Evolutionary conservation across 1,284 basidiomycete species (phyloP).

Genomic region (Ganoderma meredithae): DNA sequence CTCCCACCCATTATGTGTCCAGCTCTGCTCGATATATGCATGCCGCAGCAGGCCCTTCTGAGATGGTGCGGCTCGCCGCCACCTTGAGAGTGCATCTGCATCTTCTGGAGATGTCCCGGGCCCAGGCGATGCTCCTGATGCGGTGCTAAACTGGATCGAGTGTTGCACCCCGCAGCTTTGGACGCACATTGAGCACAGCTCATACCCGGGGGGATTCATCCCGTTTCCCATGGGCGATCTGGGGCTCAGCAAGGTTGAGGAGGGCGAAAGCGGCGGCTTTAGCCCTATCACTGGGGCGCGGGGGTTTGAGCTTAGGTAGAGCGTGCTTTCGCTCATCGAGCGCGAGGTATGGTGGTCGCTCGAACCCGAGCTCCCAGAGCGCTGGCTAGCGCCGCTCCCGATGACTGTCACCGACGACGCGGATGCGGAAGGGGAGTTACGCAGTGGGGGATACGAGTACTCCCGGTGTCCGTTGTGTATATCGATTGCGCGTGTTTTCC

Average conservation of each 20-base stretch:
- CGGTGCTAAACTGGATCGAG: conserved; percentile 65
- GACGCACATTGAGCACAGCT: conserved; percentile 83
- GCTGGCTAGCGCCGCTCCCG: conserved; percentile 23
- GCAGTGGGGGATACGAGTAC: conserved; percentile 28
- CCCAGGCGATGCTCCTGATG: conserved; percentile 53
- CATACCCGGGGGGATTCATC: conserved; percentile 61
- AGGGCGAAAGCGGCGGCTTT: conserved; percentile 21
- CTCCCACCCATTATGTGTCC: conserved; percentile 83
- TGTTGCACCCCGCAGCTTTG: conserved; percentile 81
- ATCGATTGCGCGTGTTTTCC: conserved; percentile 34
- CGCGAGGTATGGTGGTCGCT: conserved; percentile 28
- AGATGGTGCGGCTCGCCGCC: conserved; percentile 70
- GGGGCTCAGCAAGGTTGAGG: neutral
- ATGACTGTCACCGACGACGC: conserved; percentile 43
- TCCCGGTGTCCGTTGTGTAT: conserved; percentile 21
- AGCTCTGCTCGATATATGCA: conserved; percentile 85
- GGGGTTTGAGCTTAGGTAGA: conserved; percentile 12
- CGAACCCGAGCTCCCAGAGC: conserved; percentile 26
- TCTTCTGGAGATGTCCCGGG: conserved; percentile 56
- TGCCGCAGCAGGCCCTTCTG: conserved; percentile 79
- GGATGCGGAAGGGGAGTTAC: conserved; percentile 45
- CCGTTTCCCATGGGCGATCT: conserved; percentile 12
- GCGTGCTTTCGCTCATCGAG: conserved; percentile 30
- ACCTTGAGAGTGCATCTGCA: conserved; percentile 57
- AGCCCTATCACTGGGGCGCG: neutral